These are phyloP conservation scores for Apiotrichum brassicae DNA, from an alignment of 1,284 basidiomycete species.

Conservation along the genomic window DNA sequence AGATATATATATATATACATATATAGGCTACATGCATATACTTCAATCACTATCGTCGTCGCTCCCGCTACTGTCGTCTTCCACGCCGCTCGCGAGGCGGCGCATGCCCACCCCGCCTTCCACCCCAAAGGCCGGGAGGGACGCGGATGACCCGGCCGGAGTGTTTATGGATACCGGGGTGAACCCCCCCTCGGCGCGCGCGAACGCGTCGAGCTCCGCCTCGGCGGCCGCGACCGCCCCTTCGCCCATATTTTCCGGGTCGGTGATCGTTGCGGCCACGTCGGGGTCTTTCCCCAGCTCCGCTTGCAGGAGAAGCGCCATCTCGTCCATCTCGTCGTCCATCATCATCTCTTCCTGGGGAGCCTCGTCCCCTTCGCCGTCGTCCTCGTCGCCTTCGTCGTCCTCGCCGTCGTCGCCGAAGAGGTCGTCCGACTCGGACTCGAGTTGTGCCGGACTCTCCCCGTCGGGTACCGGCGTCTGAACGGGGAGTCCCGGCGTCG, in stretches of 20 bases:
- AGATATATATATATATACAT: neutral
- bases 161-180: neutral
- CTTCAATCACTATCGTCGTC: constrained; percentile 29
- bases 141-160: neutral
- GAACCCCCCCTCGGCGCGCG: neutral
- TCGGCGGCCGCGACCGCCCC: constrained; percentile 8
- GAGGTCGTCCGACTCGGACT: constrained; percentile 27
- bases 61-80: constrained; percentile 19
- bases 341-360: constrained; percentile 16
- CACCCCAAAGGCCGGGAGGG: constrained; percentile 10
- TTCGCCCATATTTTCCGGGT: neutral
- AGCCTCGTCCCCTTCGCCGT: constrained; percentile 15
- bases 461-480: constrained; percentile 10
- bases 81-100: constrained; percentile 25
- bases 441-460: constrained; percentile 4
- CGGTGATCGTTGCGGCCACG: neutral
- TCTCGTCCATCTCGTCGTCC: constrained; percentile 36
- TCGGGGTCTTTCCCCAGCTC: constrained; percentile 37
- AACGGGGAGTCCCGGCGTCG: constrained; percentile 15
- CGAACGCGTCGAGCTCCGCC: constrained; percentile 5
- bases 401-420: constrained; percentile 26
- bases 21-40: constrained; percentile 7
- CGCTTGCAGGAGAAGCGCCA: constrained; percentile 32
- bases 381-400: constrained; percentile 18
- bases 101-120: constrained; percentile 39